Percentiles rank a stretch among this genome's conserved stretches.
Evolutionary conservation across 805 yeast species (phyloP).

Genomic region (Yarrowia porcina): DNA sequence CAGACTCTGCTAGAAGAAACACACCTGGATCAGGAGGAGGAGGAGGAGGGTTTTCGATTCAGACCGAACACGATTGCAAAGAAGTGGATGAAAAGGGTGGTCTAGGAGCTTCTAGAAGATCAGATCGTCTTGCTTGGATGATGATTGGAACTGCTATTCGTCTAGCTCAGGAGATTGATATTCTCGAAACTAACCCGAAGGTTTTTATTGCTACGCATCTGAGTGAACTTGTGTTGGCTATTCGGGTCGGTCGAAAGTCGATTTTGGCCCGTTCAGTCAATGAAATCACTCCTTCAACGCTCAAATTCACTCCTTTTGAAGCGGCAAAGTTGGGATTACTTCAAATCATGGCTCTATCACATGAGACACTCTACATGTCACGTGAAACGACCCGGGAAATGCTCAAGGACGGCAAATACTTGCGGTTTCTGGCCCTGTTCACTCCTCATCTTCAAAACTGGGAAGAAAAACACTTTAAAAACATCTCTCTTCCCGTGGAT

Average conservation of each 20-base stretch:
- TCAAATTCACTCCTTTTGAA: slow-evolving; percentile 60
- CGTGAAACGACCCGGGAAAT: slow-evolving; percentile 39
- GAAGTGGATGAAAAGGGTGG: slow-evolving; percentile 58
- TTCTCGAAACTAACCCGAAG: slow-evolving; percentile 68
- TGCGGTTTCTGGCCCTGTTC: slow-evolving; percentile 67
- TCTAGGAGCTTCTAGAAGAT: slow-evolving; percentile 76
- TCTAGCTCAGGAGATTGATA: slow-evolving; percentile 80
- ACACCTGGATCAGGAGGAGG: neutral
- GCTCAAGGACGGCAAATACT: slow-evolving; percentile 43
- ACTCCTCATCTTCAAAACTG: slow-evolving; percentile 77
- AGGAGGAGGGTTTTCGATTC: neutral
- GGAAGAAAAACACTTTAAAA: slow-evolving; percentile 59
- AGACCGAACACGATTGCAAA: neutral
- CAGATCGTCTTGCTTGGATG: slow-evolving; percentile 93
- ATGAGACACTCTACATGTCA: slow-evolving; percentile 71
- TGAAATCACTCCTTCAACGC: slow-evolving; percentile 49
- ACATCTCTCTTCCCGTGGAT: slow-evolving; percentile 40
- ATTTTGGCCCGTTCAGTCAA: slow-evolving; percentile 63
- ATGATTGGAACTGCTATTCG: slow-evolving; percentile 82
- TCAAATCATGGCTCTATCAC: slow-evolving; percentile 75
- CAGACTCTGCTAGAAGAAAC: slow-evolving; percentile 12
- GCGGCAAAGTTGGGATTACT: slow-evolving; percentile 76
- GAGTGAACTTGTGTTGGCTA: slow-evolving; percentile 77
- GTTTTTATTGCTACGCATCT: slow-evolving; percentile 80
- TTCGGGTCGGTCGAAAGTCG: slow-evolving; percentile 74